Base-by-base conservation (phyloP, 805 yeast genomes). In the Myxozyma monticola region DNA sequence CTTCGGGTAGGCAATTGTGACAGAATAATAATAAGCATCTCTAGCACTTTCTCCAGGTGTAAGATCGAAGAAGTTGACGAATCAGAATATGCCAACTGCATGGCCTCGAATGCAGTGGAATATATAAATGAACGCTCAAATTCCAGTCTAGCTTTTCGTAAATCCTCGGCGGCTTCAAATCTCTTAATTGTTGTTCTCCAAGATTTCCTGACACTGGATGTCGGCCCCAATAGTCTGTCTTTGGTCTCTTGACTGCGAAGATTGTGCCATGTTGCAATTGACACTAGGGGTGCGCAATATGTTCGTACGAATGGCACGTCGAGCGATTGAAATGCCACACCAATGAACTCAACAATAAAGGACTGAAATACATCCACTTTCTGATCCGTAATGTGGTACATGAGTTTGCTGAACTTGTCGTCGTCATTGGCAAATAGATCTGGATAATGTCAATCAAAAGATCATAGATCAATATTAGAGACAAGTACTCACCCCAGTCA, bases 1-100 rank as follows among this genome's bases (percentile, higher is more conserved):
- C 69, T 58, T 48, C 79, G 63, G 0, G 77, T 69, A 0, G 77
- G 76, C 5, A 72, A 56, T 45, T 70, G 75, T 2, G 77, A 71
- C 5, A 74, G 42, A 0, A 70, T 45, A 5, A 60, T 44, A 4
- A 63, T 45, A 10, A 73, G 38, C 18, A 73, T 54, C 20, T 56
- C 42, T 6, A 71, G 15, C 1, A 62, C 47, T n/a, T n/a, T n/a
- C n/a, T n/a, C n/a, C n/a, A n/a, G n/a, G n/a, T n/a, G n/a, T n/a
- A n/a, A n/a, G n/a, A n/a, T n/a, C n/a, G n/a, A n/a, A n/a, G n/a
- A n/a, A n/a, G n/a, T n/a, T n/a, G n/a, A n/a, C n/a, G n/a, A n/a
- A n/a, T n/a, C 18, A 35, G 46, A 49, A 3, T 28, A 22, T 3
- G 49, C 31, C 24, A 52, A 35, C 8, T 17, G 22, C 20, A 21